These are phyloP conservation scores for Aspergillus sp. DNA, from an alignment of 2,329 filamentous ascomycete species.

Conservation along the genomic window DNA sequence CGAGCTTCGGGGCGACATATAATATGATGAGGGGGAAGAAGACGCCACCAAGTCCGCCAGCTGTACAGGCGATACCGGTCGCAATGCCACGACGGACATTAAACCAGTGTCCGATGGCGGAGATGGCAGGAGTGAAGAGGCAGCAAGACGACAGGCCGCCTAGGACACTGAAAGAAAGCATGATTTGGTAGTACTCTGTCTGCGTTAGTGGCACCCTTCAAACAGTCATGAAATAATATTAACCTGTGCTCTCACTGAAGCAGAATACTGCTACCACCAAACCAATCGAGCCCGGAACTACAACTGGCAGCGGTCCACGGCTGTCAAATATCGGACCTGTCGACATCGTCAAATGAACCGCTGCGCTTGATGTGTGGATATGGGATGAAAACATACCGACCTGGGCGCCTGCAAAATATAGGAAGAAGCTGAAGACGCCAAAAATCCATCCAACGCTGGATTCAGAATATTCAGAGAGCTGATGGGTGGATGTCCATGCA, in stretches of 20 bases:
- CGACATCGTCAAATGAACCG: conserved; percentile 17
- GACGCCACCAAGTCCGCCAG: conserved; percentile 35
- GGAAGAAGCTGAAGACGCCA: conserved; percentile 41
- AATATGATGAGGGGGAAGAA: conserved; percentile 37
- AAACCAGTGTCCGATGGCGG: conserved; percentile 37
- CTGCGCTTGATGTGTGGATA: background rate
- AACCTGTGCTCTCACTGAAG: conserved; percentile 7
- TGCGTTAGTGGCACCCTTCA: conserved; percentile 14
- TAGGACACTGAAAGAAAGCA: conserved; percentile 35
- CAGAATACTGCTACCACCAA: conserved; percentile 36
- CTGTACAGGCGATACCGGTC: conserved; percentile 36
- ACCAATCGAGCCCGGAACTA: conserved; percentile 35
- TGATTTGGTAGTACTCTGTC: conserved; percentile 39
- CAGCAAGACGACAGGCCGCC: conserved; percentile 30
- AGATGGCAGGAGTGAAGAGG: conserved; percentile 33
- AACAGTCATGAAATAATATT: background rate
- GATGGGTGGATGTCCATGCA: conserved; percentile 39
- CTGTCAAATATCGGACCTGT: conserved; percentile 40
- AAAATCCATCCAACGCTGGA: conserved; percentile 46
- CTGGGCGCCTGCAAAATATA: conserved; percentile 35
- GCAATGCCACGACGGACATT: conserved; percentile 30
- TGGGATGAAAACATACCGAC: conserved; percentile 11
- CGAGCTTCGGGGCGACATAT: conserved; percentile 27
- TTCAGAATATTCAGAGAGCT: conserved; percentile 34
- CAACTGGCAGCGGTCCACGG: conserved; percentile 33